Evolutionary conservation across 2,329 filamentous ascomycete genomes (phyloP), one percentile per base, ranked within the genome.

Genomic region (Fusarium graminum): DNA sequence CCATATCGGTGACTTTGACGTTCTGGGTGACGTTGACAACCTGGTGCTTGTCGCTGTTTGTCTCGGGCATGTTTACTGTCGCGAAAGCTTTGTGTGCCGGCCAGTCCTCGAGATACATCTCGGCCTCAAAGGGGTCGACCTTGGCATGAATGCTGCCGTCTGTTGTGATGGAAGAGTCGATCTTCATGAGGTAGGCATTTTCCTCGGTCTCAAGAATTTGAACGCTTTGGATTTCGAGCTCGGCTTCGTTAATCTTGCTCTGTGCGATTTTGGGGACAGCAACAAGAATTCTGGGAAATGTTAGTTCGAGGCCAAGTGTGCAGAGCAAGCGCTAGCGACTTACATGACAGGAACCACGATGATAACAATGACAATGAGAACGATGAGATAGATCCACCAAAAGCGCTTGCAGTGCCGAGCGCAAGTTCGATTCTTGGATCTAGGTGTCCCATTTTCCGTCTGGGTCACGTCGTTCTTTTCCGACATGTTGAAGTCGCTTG

Each of bases 301-400:
- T 72, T 14, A 72, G 59, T 41, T 25, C 34, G 25, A 25, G 25
- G 32, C 34, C 19, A 26, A 28, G 28, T 25, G 16, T 29, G 17
- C 36, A 39, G 34, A 32, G 14, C 26, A 32, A 26, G 30, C 12
- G 19, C 41, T 28, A 41, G 42, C 41, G 28, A 83, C 86, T 84
- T 80, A 90, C 88, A 90, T 75, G 38, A 88, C 78, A 38, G 85
- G 80, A 17, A 90, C 82, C 36, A 88, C 78, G 14, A 90, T 75
- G 32, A 87, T 80, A 41, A 84, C 74, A 42, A 87, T 75, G 61
- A 81, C 67, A 56, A 83, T 72, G 50, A 87, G 74, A 16, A 80
- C 73, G 58, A 90, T 77, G 59, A 89, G 74, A 69, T 88, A 82
- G 64, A 82, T 70, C 87, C 88, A 90, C 88, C 88, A 90, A 69